These are phyloP conservation scores for Arachnomyces sp. DNA, from an alignment of 2,329 filamentous ascomycete genomes.

Conservation along the genomic window DNA sequence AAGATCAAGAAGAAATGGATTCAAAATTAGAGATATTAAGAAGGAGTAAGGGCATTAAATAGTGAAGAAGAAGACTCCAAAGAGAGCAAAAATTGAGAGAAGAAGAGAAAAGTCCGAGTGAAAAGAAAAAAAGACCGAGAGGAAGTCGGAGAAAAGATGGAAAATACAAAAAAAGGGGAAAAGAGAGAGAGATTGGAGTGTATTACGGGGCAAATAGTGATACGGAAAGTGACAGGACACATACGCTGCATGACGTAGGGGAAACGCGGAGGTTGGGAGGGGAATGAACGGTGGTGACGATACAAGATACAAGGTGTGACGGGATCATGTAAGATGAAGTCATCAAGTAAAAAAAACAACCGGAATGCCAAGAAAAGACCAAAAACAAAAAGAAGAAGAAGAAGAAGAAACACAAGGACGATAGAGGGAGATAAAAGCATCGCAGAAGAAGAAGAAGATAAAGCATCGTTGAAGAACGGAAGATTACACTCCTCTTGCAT, in stretches of 20 bases:
- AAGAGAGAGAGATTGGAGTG: constrained; percentile 4
- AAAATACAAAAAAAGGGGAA: constrained; percentile 4
- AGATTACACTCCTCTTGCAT: constrained; percentile 1
- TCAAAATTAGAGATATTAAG: neutral
- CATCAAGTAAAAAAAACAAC: neutral
- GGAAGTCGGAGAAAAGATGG: constrained; percentile 5
- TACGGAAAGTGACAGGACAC: too few species aligned
- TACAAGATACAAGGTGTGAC: neutral
- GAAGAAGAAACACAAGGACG: constrained; percentile 3
- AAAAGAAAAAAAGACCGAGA: constrained; percentile 1
- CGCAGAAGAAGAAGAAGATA: constrained; percentile 3
- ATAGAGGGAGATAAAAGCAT: constrained; percentile 1
- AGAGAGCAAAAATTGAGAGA: constrained; percentile 12
- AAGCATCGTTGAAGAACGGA: neutral
- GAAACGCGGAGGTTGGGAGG: too few species aligned
- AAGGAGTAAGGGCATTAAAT: neutral
- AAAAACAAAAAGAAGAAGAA: constrained; percentile 2
- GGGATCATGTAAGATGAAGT: constrained; percentile 1
- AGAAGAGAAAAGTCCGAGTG: constrained; percentile 1
- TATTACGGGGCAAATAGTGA: too few species aligned
- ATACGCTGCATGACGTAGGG: too few species aligned
- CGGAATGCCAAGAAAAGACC: neutral
- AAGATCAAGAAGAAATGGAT: constrained; percentile 9
- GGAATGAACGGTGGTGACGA: neutral
- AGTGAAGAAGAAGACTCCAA: constrained; percentile 12